Conservation (phyloP, 2,329 filamentous ascomycete species). For the Neocatenulostroma microsporum region DNA sequence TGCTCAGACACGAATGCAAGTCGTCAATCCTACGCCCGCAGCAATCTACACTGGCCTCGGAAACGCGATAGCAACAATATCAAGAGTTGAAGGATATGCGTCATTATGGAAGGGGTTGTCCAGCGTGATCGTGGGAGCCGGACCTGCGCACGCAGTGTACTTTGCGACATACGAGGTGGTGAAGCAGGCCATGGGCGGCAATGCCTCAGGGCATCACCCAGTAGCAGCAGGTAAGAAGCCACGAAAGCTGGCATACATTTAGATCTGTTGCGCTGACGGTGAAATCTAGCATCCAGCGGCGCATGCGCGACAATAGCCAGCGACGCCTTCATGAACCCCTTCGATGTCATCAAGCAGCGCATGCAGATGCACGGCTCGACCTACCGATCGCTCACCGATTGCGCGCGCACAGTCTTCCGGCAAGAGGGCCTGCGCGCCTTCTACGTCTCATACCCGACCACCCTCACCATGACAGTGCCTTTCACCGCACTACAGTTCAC, state of each 20-base stretch:
- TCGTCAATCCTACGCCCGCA: constrained; percentile 73
- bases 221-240: constrained; percentile 68
- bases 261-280: constrained; percentile 32
- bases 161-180: constrained; percentile 97
- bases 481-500: constrained; percentile 97
- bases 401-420: constrained; percentile 78
- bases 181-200: constrained; percentile 92
- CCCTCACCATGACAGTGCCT: constrained; percentile 94
- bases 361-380: constrained; percentile 98
- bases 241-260: background rate
- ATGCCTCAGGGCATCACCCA: constrained; percentile 82
- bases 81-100: constrained; percentile 76
- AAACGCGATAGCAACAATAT: constrained; percentile 88
- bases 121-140: constrained; percentile 90
- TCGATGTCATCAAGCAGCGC: constrained; percentile 98
- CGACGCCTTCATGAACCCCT: constrained; percentile 98
- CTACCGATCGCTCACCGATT: constrained; percentile 79
- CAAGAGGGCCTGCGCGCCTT: constrained; percentile 85
- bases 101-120: constrained; percentile 95
- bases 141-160: constrained; percentile 94
- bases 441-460: constrained; percentile 97
- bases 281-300: constrained; percentile 68
- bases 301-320: constrained; percentile 93
- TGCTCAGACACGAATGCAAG: constrained; percentile 88
- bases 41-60: constrained; percentile 83